Conservation (phyloP, 1,284 basidiomycete genomes). For the Vanrija sp. region DNA sequence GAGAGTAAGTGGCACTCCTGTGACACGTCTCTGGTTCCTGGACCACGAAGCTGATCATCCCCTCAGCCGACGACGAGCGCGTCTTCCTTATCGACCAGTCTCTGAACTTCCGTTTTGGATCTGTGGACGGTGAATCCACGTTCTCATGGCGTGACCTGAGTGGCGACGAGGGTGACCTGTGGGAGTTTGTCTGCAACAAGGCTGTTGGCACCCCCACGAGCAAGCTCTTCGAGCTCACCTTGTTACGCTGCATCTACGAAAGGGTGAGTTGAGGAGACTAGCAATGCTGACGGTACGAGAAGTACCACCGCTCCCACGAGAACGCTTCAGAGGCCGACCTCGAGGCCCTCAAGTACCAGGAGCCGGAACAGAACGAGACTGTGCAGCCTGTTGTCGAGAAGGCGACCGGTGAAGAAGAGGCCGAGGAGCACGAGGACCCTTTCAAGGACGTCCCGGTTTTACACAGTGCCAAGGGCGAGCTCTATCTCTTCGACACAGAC, state of each 20-base stretch:
- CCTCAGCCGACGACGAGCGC: slow-evolving; percentile 78
- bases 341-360: slow-evolving; percentile 62
- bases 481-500: slow-evolving; percentile 69
- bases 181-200: slow-evolving; percentile 50
- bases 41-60: not conserved
- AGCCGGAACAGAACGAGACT: slow-evolving; percentile 2
- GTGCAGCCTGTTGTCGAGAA: slow-evolving; percentile 4
- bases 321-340: slow-evolving; percentile 64
- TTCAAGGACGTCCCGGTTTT: slow-evolving; percentile 48
- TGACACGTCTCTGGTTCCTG: not conserved
- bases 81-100: slow-evolving; percentile 86
- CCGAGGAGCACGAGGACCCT: slow-evolving; percentile 30
- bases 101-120: slow-evolving; percentile 73
- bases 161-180: slow-evolving; percentile 49
- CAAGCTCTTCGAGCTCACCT: slow-evolving; percentile 82
- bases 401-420: slow-evolving; percentile 2
- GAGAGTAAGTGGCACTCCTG: slow-evolving; percentile 64
- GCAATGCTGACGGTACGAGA: slow-evolving; percentile 52
- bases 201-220: slow-evolving; percentile 76
- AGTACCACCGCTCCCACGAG: slow-evolving; percentile 70
- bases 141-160: slow-evolving; percentile 84
- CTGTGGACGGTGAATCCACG: slow-evolving; percentile 72
- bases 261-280: slow-evolving; percentile 32
- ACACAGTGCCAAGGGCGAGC: slow-evolving; percentile 50
- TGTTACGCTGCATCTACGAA: slow-evolving; percentile 92